A percentile compares a stretch with the other conserved stretches of the same genome.
These are phyloP conservation scores for Auriscalpium vulgare DNA, from an alignment of 768 basidiomycete genomes.

Conservation along the genomic window DNA sequence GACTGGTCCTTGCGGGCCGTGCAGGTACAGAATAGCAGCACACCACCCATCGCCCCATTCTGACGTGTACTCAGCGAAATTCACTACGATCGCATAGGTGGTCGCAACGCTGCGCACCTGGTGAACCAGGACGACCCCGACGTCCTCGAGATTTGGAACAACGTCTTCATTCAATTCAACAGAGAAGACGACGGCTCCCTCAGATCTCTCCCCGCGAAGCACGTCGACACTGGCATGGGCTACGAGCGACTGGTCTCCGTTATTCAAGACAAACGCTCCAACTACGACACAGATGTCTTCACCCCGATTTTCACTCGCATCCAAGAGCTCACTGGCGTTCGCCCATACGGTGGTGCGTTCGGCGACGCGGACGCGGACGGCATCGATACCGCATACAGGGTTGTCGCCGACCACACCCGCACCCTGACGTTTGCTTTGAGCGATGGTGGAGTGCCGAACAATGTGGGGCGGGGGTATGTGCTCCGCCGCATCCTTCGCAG, in stretches of 20 bases:
- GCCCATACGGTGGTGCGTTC: slow-evolving; percentile 84
- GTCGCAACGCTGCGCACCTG: slow-evolving; percentile 85
- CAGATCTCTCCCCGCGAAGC: slow-evolving; percentile 76
- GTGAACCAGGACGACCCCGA: slow-evolving; percentile 97
- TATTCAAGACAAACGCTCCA: slow-evolving; percentile 84
- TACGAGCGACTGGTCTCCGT: slow-evolving; percentile 96
- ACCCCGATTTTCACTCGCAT: slow-evolving; percentile 81
- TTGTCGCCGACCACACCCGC: slow-evolving; percentile 93
- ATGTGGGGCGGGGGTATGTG: slow-evolving; percentile 96
- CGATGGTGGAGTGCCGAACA: slow-evolving; percentile 94
- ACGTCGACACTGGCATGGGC: slow-evolving; percentile 99
- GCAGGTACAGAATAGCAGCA: slow-evolving; percentile 46
- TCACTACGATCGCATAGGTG: slow-evolving; percentile 96
- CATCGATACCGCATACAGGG: slow-evolving; percentile 95
- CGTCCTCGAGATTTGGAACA: slow-evolving; percentile 99
- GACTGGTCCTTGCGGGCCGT: slow-evolving; percentile 96
- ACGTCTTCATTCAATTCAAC: slow-evolving; percentile 99
- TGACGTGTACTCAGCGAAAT: slow-evolving; percentile 57
- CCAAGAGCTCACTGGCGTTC: slow-evolving; percentile 80
- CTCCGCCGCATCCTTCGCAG: slow-evolving; percentile 86
- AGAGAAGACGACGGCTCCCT: slow-evolving; percentile 85
- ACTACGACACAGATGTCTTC: slow-evolving; percentile 98
- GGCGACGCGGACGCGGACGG: slow-evolving; percentile 94
- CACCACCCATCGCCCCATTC: background rate
- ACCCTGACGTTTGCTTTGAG: slow-evolving; percentile 93